Evolutionary conservation across 192 early-diverging fungal genomes (phyloP).

Genomic region (Mortierella claussenii): DNA sequence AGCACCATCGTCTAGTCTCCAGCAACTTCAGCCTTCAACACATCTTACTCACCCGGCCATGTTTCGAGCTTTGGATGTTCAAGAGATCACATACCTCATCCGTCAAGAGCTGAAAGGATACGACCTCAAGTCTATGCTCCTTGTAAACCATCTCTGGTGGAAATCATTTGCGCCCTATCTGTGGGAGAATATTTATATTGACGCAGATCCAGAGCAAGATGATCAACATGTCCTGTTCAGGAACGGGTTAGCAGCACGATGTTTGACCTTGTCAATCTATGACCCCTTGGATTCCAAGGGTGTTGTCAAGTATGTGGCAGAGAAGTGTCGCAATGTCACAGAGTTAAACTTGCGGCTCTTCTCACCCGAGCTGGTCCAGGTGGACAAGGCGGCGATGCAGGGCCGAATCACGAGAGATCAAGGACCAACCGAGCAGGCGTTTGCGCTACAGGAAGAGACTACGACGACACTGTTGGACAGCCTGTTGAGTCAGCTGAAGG

Average conservation of each 20-base stretch:
- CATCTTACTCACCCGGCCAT: neutral
- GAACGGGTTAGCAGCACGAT: slow-evolving; percentile 24
- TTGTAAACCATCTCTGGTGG: slow-evolving; percentile 20
- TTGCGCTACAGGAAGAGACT: slow-evolving; percentile 1
- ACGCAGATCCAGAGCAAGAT: slow-evolving; percentile 12
- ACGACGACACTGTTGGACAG: slow-evolving; percentile 13
- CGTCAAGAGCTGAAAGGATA: slow-evolving; percentile 13
- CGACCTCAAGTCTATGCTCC: slow-evolving; percentile 17
- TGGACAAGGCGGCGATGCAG: neutral
- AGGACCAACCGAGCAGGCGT: neutral
- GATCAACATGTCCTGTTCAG: slow-evolving; percentile 25
- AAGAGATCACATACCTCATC: slow-evolving; percentile 15
- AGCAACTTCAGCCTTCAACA: neutral
- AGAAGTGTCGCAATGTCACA: slow-evolving; percentile 16
- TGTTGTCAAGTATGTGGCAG: slow-evolving; percentile 9
- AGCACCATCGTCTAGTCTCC: no score
- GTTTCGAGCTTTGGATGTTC: slow-evolving; percentile 9
- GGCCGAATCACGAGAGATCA: neutral
- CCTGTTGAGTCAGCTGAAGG: slow-evolving; percentile 3
- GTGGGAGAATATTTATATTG: slow-evolving; percentile 31
- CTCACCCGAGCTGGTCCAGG: neutral
- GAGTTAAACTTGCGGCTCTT: slow-evolving; percentile 21
- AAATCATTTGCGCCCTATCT: slow-evolving; percentile 19
- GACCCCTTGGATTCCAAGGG: slow-evolving; percentile 14
- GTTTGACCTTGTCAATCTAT: slow-evolving; percentile 26